Base-by-base conservation (phyloP, 2,329 filamentous ascomycete species). In the Phialocephala subalpina region DNA sequence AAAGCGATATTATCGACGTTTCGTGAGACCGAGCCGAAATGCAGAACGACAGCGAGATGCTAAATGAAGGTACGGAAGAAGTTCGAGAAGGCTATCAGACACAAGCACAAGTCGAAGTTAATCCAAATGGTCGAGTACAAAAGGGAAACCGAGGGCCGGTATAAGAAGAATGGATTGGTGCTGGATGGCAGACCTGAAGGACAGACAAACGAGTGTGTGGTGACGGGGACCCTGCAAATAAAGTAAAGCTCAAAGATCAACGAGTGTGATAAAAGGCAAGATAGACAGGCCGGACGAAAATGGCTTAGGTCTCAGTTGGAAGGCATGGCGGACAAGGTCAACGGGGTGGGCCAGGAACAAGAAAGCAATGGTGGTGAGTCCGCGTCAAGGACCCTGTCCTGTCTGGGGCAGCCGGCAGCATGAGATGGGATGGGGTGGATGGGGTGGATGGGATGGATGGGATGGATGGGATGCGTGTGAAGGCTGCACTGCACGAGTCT, bases 31-130 rank as follows among this genome's bases (percentile, higher is more conserved):
- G 67, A 70, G 61, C 63, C 67, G 69, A 74, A 71, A 70, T 67
- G 68, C 65, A 67, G 68, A 73, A 70, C 68, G 71, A 73, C 68
- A 75, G 70, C 72, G 73, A 69, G 67, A 69, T 77, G 72, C 74
- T 69, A 75, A 77, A 76, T 62, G 76, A 77, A 74, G 72, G 75
- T 74, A 74, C 72, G 68, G 73, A 76, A 75, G 70, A 74, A 70
- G 69, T 67, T 73, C 74, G 74, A 76, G 69, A 65, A 67, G 74
- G 73, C 71, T 72, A 69, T 61, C 71, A 67, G 70, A 65, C 65
- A 70, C 72, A 72, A 75, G 74, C 74, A 74, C 73, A 75, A 70
- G 67, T 73, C 74, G 72, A 76, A 73, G 67, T 67, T 71, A 66
- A 71, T 75, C 73, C 71, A 75, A 77, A 73, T 71, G 70, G 71